Evolutionary conservation across 108 stramenopile species (phyloP).

Genomic region (Nitzschia palea): DNA sequence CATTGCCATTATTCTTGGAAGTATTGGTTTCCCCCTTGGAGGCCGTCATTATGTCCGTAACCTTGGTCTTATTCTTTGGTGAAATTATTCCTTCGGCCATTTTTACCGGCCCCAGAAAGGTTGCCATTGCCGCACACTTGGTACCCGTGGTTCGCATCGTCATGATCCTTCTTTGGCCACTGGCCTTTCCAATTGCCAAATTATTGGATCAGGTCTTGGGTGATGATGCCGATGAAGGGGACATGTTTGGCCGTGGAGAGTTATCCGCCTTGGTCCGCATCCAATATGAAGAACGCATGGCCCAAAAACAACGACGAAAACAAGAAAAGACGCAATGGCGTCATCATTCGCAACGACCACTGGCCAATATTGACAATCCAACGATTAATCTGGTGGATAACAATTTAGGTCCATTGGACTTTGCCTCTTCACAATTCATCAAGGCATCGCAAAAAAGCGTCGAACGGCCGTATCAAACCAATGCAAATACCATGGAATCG

Average conservation of each 20-base stretch:
- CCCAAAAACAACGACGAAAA: constrained; percentile 33
- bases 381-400: not conserved
- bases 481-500: too few species aligned
- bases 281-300: constrained; percentile 79
- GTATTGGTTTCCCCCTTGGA: constrained; percentile 76
- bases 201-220: constrained; percentile 76
- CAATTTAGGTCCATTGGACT: constrained; percentile 13
- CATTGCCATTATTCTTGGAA: constrained; percentile 94
- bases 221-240: constrained; percentile 32
- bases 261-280: constrained; percentile 74
- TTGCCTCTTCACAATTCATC: constrained; percentile 15
- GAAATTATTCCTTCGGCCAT: constrained; percentile 87
- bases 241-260: constrained; percentile 62
- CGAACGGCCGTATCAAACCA: not conserved
- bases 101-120: constrained; percentile 92
- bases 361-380: not conserved
- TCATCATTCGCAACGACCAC: not conserved
- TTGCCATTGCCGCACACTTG: constrained; percentile 73
- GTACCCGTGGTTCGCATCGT: constrained; percentile 79
- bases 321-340: constrained; percentile 20
- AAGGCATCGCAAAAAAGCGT: constrained; percentile 5
- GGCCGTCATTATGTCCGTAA: constrained; percentile 89
- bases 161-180: constrained; percentile 74
- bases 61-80: constrained; percentile 82
- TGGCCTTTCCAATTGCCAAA: constrained; percentile 88